Percentiles rank a stretch among this genome's conserved stretches.
Evolutionary conservation across 805 yeast genomes (phyloP).

Genomic region (baker's yeast (Saccharomyces cerevisiae)): DNA sequence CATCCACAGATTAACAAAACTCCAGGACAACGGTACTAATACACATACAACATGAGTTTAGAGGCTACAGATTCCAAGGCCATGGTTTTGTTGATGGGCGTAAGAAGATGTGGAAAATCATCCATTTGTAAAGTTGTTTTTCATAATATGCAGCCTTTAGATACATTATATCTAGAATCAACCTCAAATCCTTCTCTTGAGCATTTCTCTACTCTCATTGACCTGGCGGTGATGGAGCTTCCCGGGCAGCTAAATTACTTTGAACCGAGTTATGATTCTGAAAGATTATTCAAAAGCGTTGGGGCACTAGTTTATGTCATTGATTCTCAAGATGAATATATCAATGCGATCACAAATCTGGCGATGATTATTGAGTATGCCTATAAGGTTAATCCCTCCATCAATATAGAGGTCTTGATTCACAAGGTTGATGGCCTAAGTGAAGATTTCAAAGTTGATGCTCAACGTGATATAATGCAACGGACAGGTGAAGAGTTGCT

Average conservation of each 20-base stretch:
- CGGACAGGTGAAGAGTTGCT: slow-evolving; percentile 86
- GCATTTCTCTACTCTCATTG: slow-evolving; percentile 73
- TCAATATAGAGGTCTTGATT: slow-evolving; percentile 85
- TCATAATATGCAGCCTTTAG: slow-evolving; percentile 93
- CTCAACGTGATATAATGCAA: slow-evolving; percentile 94
- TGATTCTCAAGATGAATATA: slow-evolving; percentile 91
- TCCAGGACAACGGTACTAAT: neutral
- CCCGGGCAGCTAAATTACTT: slow-evolving; percentile 91
- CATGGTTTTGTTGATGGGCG: slow-evolving; percentile 81
- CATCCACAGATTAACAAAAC: too few relatives aligned
- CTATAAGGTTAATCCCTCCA: slow-evolving; percentile 69
- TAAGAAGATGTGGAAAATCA: slow-evolving; percentile 85
- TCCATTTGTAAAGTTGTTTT: slow-evolving; percentile 93
- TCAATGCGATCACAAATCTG: slow-evolving; percentile 81
- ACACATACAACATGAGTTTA: slow-evolving; percentile 6
- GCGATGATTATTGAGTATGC: slow-evolving; percentile 86
- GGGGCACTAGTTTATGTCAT: slow-evolving; percentile 92
- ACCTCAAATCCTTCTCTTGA: slow-evolving; percentile 86
- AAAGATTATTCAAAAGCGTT: slow-evolving; percentile 64
- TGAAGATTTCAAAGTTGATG: slow-evolving; percentile 89
- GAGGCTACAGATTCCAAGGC: slow-evolving; percentile 49
- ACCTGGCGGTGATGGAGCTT: slow-evolving; percentile 81
- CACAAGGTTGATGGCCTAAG: slow-evolving; percentile 93
- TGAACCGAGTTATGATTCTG: slow-evolving; percentile 77
- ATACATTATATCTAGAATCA: slow-evolving; percentile 81